Conservation (phyloP, 2,329 filamentous ascomycete genomes). For the Bipolaris cookei region DNA sequence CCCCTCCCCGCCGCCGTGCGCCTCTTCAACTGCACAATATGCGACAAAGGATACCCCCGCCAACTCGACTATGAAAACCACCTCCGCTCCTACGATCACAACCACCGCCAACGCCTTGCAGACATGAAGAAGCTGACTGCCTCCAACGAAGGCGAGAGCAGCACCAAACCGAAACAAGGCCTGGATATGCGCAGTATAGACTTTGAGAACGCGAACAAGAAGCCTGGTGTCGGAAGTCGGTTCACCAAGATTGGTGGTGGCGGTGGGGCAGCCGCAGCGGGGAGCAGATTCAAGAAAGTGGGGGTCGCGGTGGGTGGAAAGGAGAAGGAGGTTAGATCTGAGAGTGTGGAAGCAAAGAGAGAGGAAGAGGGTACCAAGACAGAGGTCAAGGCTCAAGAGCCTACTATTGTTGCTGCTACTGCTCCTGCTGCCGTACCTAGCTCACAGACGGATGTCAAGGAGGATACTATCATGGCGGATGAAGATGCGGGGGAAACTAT, state of each 20-base stretch:
- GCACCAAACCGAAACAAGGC: constrained; percentile 25
- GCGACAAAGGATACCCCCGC: constrained; percentile 89
- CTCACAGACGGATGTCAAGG: constrained; percentile 16
- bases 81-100: constrained; percentile 92
- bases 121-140: constrained; percentile 75
- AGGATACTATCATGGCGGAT: constrained; percentile 33
- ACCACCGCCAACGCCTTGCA: constrained; percentile 75
- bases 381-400: constrained; percentile 40
- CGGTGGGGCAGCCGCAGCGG: constrained; percentile 19
- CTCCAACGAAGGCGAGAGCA: constrained; percentile 32
- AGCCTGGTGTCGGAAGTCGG: constrained; percentile 23
- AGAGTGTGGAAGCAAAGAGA: background rate
- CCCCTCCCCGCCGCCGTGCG: constrained; percentile 53
- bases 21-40: constrained; percentile 66
- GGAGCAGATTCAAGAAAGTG: constrained; percentile 72
- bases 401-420: constrained; percentile 3
- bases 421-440: background rate
- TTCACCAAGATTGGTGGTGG: constrained; percentile 39
- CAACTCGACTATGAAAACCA: constrained; percentile 98
- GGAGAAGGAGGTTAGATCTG: background rate
- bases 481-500: constrained; percentile 32
- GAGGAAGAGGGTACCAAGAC: constrained; percentile 32
- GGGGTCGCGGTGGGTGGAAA: constrained; percentile 53
- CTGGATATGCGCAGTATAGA: constrained; percentile 37
- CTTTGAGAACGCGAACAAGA: constrained; percentile 26